These are phyloP conservation scores for Cymbopogon flexuosus DNA, from an alignment of 202 grass and related monocot species.

Conservation along the genomic window DNA sequence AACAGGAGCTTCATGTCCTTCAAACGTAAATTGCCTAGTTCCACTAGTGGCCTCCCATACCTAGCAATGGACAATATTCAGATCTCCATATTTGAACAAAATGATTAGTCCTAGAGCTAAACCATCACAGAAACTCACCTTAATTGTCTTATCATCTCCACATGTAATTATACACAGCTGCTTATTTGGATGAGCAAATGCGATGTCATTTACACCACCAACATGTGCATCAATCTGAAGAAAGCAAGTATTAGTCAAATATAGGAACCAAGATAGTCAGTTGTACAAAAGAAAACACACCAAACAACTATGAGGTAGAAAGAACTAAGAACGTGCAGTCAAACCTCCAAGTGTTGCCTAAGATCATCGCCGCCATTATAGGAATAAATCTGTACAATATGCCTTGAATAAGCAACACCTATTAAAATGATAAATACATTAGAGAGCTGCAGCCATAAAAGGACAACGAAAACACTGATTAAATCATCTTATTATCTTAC, in stretches of 20 bases:
- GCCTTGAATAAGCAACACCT: too few species aligned
- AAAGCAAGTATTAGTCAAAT: slow-evolving; percentile 4
- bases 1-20: slow-evolving; percentile 93
- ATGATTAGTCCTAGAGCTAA: background rate
- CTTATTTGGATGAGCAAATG: slow-evolving; percentile 94
- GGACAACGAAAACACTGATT: too few species aligned
- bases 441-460: too few species aligned
- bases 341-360: slow-evolving; percentile 87
- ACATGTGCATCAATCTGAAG: slow-evolving; percentile 88
- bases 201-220: slow-evolving; percentile 92
- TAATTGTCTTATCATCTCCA: slow-evolving; percentile 78
- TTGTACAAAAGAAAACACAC: too few species aligned
- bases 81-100: slow-evolving; percentile 29
- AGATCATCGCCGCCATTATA: slow-evolving; percentile 73
- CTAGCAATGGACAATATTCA: slow-evolving; percentile 14
- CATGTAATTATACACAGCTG: slow-evolving; percentile 89
- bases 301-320: background rate
- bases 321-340: background rate
- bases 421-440: too few species aligned
- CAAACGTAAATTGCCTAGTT: slow-evolving; percentile 65
- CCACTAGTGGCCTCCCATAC: slow-evolving; percentile 89
- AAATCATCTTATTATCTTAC: too few species aligned
- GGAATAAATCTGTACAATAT: too few species aligned
- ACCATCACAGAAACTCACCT: slow-evolving; percentile 39
- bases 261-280: too few species aligned